Conservation (phyloP, 2,329 filamentous ascomycete species). For the Cladosporium sp. region DNA sequence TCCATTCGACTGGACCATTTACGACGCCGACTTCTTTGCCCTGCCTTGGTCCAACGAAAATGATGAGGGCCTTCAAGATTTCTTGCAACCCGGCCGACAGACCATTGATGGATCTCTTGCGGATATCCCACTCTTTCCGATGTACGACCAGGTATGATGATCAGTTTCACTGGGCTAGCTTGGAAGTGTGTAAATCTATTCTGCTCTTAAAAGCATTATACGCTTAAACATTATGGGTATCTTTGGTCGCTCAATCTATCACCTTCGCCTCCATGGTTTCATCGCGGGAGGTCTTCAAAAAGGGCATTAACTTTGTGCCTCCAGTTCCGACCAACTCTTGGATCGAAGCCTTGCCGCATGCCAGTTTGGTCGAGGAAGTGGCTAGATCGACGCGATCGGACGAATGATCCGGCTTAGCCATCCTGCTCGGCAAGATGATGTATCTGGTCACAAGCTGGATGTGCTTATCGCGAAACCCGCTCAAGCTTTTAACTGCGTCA, state of each 20-base stretch:
- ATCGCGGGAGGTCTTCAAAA: conserved; percentile 55
- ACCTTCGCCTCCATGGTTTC: conserved; percentile 43
- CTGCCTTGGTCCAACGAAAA: conserved; percentile 34
- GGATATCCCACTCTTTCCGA: conserved; percentile 33
- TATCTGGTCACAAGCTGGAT: conserved; percentile 57
- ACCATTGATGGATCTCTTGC: conserved; percentile 29
- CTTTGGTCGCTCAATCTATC: not conserved
- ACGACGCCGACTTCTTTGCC: conserved; percentile 32
- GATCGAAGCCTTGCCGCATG: conserved; percentile 35
- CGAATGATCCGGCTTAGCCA: conserved; percentile 29
- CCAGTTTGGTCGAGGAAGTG: conserved; percentile 47
- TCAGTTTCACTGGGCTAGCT: not conserved
- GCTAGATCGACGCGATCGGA: conserved; percentile 46
- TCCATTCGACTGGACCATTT: conserved; percentile 29
- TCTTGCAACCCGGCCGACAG: conserved; percentile 32
- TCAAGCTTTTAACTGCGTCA: conserved; percentile 48
- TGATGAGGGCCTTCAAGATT: conserved; percentile 33
- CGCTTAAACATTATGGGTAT: not conserved
- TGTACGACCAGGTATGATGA: conserved; percentile 29
- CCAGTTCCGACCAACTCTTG: conserved; percentile 52
- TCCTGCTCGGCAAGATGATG: conserved; percentile 49
- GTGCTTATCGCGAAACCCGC: conserved; percentile 53
- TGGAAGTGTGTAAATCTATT: not conserved
- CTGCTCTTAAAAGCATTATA: not conserved
- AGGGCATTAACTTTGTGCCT: conserved; percentile 57